Conservation (phyloP, 495 filamentous ascomycete species). For the Delitschia confertaspora region DNA sequence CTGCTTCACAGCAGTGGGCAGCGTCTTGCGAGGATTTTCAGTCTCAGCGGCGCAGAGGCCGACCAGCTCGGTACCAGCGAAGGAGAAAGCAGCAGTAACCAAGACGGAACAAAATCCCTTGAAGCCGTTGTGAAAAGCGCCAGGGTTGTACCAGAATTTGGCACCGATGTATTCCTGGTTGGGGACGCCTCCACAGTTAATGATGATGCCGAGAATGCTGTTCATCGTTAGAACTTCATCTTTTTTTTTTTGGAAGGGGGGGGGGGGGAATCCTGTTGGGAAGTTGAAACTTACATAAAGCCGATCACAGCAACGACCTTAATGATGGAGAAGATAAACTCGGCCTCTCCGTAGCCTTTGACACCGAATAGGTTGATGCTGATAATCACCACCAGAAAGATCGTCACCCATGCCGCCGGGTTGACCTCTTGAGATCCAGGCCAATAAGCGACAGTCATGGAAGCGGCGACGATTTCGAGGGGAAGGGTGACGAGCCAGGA, state of each 20-base stretch:
- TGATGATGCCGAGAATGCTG: constrained; percentile 34
- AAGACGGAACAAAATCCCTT: constrained; percentile 91
- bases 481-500: constrained; percentile 89
- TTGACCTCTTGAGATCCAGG: constrained; percentile 43
- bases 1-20: constrained; percentile 83
- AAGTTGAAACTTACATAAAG: constrained; percentile 28
- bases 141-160: constrained; percentile 47
- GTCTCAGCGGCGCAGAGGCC: constrained; percentile 86
- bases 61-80: constrained; percentile 85
- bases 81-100: constrained; percentile 87
- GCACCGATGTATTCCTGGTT: constrained; percentile 56
- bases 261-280: neutral
- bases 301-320: constrained; percentile 71
- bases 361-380: constrained; percentile 38
- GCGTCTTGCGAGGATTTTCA: constrained; percentile 76
- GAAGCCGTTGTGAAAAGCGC: constrained; percentile 87
- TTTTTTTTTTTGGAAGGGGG: neutral
- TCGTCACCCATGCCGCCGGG: constrained; percentile 69
- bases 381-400: constrained; percentile 34
- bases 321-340: constrained; percentile 38
- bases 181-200: constrained; percentile 57
- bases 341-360: constrained; percentile 37
- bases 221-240: neutral
- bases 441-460: constrained; percentile 90
- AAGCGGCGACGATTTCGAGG: constrained; percentile 83